Base-by-base conservation (phyloP, 768 basidiomycete species). In the Obba rivulosa region DNA sequence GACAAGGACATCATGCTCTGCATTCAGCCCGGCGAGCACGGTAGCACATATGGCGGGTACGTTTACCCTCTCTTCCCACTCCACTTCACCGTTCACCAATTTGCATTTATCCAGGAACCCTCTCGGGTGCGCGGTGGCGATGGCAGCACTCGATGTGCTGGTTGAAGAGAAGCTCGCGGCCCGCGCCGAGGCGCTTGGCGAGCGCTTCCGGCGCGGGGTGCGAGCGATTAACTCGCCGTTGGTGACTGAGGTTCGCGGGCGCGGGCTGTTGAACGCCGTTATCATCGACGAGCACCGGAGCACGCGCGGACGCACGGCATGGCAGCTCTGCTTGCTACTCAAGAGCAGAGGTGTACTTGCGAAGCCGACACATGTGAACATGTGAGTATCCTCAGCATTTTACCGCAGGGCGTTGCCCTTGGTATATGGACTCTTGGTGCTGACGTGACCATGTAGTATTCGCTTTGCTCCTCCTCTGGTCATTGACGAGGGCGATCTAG, bases 381-480 rank as follows among this genome's bases (percentile, higher is more conserved):
- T 90, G 92, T 94, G 58, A 58, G 91, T 74, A 7, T 13, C 10
- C 8, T 45, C 3, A 43, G 41, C 34, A 48, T 25, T 22, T 50
- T 7, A 38, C 20, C 14, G 41, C 43, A 4, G 16, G n/a, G n/a
- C n/a, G n/a, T n/a, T n/a, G n/a, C n/a, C n/a, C n/a, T n/a, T n/a
- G n/a, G n/a, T n/a, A n/a, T n/a, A n/a, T n/a, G n/a, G n/a, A n/a
- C 25, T 20, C 10, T n/a, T 36, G 34, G 37, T 47, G 34, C 48
- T 48, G 18, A 48, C 45, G 23, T 36, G 28, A 17, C 9, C 24
- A 11, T 21, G 16, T 36, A 97, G 93, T 45, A 88, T 99, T 57
- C 92, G 95, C 25, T 95, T 99, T 64, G 92, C 96, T 2, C 95
- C 95, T 2, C 95, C 95, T 2, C 69, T 99, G 46, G 91, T 98